These are phyloP conservation scores for Cladorrhinum samala DNA, from an alignment of 495 filamentous ascomycete genomes.

Conservation along the genomic window DNA sequence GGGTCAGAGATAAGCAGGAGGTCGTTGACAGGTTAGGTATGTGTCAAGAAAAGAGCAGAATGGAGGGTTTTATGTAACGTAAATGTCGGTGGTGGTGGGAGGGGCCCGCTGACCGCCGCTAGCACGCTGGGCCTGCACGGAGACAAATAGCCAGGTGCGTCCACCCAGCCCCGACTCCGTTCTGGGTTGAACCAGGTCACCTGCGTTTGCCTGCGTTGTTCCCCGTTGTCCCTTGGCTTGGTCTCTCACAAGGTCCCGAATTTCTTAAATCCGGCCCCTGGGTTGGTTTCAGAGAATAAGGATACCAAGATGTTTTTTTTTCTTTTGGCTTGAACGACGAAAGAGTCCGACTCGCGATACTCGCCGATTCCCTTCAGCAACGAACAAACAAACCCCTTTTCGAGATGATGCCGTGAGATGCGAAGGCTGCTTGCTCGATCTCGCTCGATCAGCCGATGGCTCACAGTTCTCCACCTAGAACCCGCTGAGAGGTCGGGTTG, in stretches of 20 bases:
- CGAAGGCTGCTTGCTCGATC: too few relatives aligned
- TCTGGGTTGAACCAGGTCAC: slow-evolving; percentile 23
- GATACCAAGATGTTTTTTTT: not conserved
- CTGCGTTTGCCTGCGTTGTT: slow-evolving; percentile 16
- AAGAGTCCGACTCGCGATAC: too few relatives aligned
- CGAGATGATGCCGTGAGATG: too few relatives aligned
- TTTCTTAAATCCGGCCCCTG: not conserved
- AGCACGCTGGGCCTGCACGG: slow-evolving; percentile 16
- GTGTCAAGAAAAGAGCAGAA: slow-evolving; percentile 43
- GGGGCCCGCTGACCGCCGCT: slow-evolving; percentile 27
- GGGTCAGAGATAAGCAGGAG: slow-evolving; percentile 37
- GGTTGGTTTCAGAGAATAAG: not conserved
- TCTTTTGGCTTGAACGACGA: too few relatives aligned
- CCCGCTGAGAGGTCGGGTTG: not conserved
- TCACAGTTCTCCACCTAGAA: slow-evolving; percentile 6
- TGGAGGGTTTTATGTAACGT: slow-evolving; percentile 52
- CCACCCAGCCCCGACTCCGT: slow-evolving; percentile 16
- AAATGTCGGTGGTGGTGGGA: slow-evolving; percentile 35
- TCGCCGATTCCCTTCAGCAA: too few relatives aligned
- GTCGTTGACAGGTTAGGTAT: slow-evolving; percentile 39
- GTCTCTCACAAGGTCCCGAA: not conserved
- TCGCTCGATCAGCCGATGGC: slow-evolving; percentile 9
- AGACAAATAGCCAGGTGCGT: slow-evolving; percentile 23
- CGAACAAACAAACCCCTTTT: too few relatives aligned
- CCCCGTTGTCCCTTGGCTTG: slow-evolving; percentile 10